Conservation (phyloP, 2,329 filamentous ascomycete genomes). For the Colletotrichum cereale region DNA sequence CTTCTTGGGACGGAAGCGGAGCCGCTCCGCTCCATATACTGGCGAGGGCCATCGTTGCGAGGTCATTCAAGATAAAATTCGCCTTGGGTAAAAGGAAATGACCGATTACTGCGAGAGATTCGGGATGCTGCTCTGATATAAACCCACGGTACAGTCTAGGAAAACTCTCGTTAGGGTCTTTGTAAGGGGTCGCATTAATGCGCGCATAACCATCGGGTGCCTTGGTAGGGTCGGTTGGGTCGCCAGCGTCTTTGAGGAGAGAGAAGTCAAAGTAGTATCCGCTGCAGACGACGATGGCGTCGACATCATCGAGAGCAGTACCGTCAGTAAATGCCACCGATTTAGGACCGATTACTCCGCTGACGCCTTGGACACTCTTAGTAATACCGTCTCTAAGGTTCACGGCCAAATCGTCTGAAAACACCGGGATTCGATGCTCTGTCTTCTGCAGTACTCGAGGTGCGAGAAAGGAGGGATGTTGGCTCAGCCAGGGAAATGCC, state of each 20-base stretch:
- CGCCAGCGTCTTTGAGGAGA: slow-evolving; percentile 45
- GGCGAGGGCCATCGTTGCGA: slow-evolving; percentile 48
- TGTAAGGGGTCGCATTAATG: slow-evolving; percentile 43
- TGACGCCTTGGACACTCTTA: slow-evolving; percentile 46
- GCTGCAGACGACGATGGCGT: slow-evolving; percentile 50
- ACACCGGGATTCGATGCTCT: slow-evolving; percentile 45
- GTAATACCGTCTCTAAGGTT: slow-evolving; percentile 47
- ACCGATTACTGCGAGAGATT: slow-evolving; percentile 49
- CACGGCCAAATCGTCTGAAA: slow-evolving; percentile 47
- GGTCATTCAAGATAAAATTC: slow-evolving; percentile 47
- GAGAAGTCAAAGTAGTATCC: slow-evolving; percentile 50
- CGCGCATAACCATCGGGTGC: slow-evolving; percentile 45
- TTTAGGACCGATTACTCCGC: slow-evolving; percentile 47
- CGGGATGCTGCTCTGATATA: slow-evolving; percentile 49
- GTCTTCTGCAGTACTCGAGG: slow-evolving; percentile 21
- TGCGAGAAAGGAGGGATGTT: slow-evolving; percentile 28
- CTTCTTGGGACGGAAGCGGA: slow-evolving; percentile 41
- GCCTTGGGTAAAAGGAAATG: slow-evolving; percentile 45
- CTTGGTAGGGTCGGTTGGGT: slow-evolving; percentile 45
- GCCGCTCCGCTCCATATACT: slow-evolving; percentile 46
- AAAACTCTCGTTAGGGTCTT: slow-evolving; percentile 44
- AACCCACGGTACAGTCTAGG: slow-evolving; percentile 49
- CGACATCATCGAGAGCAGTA: slow-evolving; percentile 48
- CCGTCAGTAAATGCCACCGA: slow-evolving; percentile 48
- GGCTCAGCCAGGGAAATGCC: slow-evolving; percentile 29